Evolutionary conservation across 2,329 filamentous ascomycete genomes (phyloP).

Genomic region (Exophiala aquamarina): DNA sequence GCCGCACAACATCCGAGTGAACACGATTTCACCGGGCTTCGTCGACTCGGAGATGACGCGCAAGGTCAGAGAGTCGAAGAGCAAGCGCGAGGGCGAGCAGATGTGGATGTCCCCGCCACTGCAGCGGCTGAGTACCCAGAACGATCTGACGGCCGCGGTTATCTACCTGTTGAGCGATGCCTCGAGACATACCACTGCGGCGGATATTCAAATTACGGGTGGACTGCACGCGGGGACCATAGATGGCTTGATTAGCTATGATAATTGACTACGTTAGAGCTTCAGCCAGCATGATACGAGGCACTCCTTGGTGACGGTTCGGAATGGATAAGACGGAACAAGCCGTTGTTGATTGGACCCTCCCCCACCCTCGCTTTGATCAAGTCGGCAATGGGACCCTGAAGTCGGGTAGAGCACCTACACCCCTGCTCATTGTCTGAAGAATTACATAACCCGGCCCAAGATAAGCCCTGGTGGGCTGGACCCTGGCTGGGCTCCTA

Average conservation of each 20-base stretch:
- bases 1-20: constrained; percentile 32
- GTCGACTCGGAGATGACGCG: constrained; percentile 39
- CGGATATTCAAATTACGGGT: constrained; percentile 48
- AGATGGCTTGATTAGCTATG: constrained; percentile 4
- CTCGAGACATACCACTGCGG: constrained; percentile 42
- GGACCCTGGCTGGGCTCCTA: too few species aligned
- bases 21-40: constrained; percentile 31
- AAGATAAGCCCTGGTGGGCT: too few species aligned
- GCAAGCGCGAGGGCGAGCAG: constrained; percentile 82
- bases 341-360: too few species aligned
- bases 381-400: too few species aligned
- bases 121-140: constrained; percentile 53
- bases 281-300: too few species aligned
- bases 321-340: too few species aligned
- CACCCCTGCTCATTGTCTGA: too few species aligned
- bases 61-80: constrained; percentile 45
- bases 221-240: constrained; percentile 32
- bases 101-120: constrained; percentile 92
- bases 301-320: too few species aligned
- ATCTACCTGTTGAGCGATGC: constrained; percentile 49
- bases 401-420: too few species aligned
- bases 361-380: too few species aligned
- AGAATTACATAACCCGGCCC: too few species aligned
- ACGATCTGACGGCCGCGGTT: constrained; percentile 44
- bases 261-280: neutral